Conservation (phyloP, 2,329 filamentous ascomycete species). For the Neurospora sp. region DNA sequence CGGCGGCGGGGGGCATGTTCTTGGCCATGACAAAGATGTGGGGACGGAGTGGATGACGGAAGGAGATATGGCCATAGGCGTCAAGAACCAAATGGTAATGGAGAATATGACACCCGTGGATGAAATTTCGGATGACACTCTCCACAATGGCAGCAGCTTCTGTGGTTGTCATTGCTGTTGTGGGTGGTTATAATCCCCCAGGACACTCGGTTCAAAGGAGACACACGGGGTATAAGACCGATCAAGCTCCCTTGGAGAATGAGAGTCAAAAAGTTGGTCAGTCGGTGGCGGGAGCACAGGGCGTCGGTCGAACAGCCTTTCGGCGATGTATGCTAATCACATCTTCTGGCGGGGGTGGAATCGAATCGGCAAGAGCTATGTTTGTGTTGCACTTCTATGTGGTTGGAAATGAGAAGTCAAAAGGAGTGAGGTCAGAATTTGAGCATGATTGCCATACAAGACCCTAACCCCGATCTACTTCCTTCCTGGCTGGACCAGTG, state of each 20-base stretch:
- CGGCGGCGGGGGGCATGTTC: constrained; percentile 35
- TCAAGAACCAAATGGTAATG: constrained; percentile 32
- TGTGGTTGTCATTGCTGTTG: not conserved
- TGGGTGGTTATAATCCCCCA: not conserved
- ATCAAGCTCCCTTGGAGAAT: not conserved
- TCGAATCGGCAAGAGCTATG: not conserved
- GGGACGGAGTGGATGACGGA: constrained; percentile 36
- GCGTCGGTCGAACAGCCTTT: not conserved
- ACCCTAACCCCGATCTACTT: not conserved
- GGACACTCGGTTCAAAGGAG: not conserved
- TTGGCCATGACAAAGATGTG: constrained; percentile 38
- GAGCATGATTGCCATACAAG: not conserved
- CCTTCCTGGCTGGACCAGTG: not conserved
- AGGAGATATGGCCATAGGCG: constrained; percentile 44
- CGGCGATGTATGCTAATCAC: not conserved
- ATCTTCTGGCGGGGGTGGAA: not conserved
- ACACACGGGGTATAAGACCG: not conserved
- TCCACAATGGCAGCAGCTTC: not conserved
- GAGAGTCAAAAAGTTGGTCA: not conserved
- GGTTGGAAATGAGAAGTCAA: not conserved
- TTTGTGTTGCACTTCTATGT: not conserved
- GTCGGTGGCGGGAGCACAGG: not conserved
- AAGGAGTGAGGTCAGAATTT: not conserved
- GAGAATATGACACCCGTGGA: constrained; percentile 40
- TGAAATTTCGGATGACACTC: constrained; percentile 6